Conservation (phyloP, 1,284 basidiomycete genomes). For the Gomphus bonarii region DNA sequence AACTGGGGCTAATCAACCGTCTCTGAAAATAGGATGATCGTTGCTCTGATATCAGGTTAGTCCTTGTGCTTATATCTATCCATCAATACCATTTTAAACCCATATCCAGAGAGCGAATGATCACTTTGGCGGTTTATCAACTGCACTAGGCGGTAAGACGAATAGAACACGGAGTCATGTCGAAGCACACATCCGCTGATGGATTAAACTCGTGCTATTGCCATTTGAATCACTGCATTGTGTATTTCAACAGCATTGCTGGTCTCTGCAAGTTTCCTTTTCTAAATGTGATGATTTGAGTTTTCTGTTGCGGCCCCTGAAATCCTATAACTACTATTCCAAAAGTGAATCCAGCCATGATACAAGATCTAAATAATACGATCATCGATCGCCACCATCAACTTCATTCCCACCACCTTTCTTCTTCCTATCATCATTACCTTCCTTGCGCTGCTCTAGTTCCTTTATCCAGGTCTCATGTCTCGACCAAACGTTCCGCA, state of each 20-base stretch:
- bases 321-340: neutral
- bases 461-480: conserved; percentile 8
- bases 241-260: neutral
- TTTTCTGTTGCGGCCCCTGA: neutral
- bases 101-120: conserved; percentile 13
- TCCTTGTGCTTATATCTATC: neutral
- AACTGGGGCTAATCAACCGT: conserved; percentile 4
- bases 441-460: neutral
- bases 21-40: conserved; percentile 58
- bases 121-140: neutral
- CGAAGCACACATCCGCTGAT: neutral
- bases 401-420: conserved; percentile 4
- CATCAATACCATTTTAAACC: neutral
- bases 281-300: neutral
- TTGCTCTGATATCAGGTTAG: conserved; percentile 67
- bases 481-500: conserved; percentile 8
- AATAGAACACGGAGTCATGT: neutral
- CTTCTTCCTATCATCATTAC: conserved; percentile 7
- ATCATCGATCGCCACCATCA: neutral
- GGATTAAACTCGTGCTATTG: neutral
- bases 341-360: neutral
- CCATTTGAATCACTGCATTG: neutral
- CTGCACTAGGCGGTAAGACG: neutral
- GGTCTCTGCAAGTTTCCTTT: neutral
- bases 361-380: neutral